Evolutionary conservation across 2,329 filamentous ascomycete species (phyloP).

Genomic region (Cytospora mali): DNA sequence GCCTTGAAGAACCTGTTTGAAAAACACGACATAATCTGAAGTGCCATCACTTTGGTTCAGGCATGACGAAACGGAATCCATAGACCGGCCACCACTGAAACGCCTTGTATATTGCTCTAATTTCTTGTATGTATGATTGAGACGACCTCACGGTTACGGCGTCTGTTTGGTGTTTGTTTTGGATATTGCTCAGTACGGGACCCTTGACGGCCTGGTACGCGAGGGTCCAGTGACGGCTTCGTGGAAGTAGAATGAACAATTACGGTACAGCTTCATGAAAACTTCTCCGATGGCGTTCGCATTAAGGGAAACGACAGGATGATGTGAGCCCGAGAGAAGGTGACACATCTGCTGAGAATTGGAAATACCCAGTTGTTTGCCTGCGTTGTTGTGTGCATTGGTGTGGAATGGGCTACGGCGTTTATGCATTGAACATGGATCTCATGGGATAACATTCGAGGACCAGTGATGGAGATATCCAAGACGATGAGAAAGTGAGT

Average conservation of each 20-base stretch:
- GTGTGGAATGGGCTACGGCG: not conserved
- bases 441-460: not conserved
- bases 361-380: not conserved
- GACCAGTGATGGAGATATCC: too few species aligned
- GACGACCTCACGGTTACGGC: slow-evolving; percentile 7
- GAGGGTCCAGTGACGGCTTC: slow-evolving; percentile 5
- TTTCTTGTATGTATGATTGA: slow-evolving; percentile 22
- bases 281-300: not conserved
- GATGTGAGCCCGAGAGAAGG: not conserved
- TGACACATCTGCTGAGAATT: not conserved
- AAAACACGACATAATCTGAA: slow-evolving; percentile 55
- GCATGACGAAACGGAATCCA: not conserved
- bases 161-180: not conserved
- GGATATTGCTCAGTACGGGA: not conserved
- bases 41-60: too few species aligned
- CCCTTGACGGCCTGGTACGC: slow-evolving; percentile 5
- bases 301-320: not conserved
- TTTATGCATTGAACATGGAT: not conserved
- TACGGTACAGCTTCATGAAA: not conserved
- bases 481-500: not conserved
- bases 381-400: not conserved
- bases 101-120: slow-evolving; percentile 17
- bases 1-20: slow-evolving; percentile 56
- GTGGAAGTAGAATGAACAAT: slow-evolving; percentile 4
- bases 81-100: slow-evolving; percentile 3